Evolutionary conservation across 495 filamentous ascomycete genomes (phyloP), one percentile per base, ranked within the genome.

Genomic region (Annulohypoxylon maeteangense): DNA sequence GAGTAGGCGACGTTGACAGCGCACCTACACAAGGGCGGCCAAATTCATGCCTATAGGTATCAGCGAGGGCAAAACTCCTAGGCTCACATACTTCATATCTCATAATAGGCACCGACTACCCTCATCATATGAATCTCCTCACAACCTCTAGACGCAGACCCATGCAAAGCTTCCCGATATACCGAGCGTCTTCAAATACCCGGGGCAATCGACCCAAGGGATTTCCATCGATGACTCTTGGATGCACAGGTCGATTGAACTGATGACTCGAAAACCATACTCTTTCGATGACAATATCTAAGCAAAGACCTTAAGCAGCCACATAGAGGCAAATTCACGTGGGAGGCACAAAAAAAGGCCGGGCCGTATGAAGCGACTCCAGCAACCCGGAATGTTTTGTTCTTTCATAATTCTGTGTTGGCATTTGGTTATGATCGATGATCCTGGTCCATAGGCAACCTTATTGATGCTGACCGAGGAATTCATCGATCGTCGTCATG

Each of bases 371-470:
- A 60, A 50, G 53, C 11, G 61, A 65, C 56, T 36, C 61, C 44
- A 62, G 53, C 40, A 62, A 45, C 25, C 51, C 51, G 20, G 42
- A 61, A 34, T 44, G 12, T 54, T 65, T 72, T 68, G 65, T 68
- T 73, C 60, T 62, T 69, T 56, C 16, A 66, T 65, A 68, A 65
- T 72, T 72, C 65, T 68, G 36, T 68, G 65, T 72, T 72, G 70
- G 70, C 70, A 72, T 72, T 72, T 68, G 70, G 65, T 68, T 65
- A 27, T 61, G 70, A 68, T 68, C 65, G 65, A 72, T 72, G 70
- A 58, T 65, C 56, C 65, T 72, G 64, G 50, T 65, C 50, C 62
- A 62, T 73, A 54, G 65, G 62, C 34, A 47, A 68, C 68, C 65
- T 65, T 50, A 72, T 32, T 65, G 70, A 72, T 68, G 60, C 65